Base-by-base conservation (phyloP, 2,329 filamentous ascomycete species). In the Penicillium sp. region DNA sequence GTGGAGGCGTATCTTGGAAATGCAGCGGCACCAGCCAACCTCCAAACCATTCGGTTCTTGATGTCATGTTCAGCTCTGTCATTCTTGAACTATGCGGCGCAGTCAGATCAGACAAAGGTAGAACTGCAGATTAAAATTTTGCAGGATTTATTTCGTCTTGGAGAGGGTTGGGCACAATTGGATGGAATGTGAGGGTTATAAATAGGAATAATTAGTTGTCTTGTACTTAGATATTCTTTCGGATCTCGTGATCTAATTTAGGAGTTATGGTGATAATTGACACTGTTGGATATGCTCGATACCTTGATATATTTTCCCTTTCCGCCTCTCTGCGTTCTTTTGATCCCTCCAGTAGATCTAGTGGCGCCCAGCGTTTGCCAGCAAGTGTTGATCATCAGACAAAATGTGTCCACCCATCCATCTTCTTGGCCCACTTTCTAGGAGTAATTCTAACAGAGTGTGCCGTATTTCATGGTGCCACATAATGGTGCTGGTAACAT, bases 31-130 rank as follows among this genome's bases (percentile, higher is more conserved):
- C 27, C 40, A 27, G 15, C 29, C 10, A 52, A 23, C 10, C 1
- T 33, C 2, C 38, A 23, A 23, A 45, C 33, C 6, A 15, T 52
- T 19, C 40, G 21, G 4, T 52, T 52, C 7, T 27, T 52, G 50
- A 52, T 45, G 38, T 52, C 29, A 35, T 52, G 50, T 45, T 52
- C 50, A 10, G 50, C 50, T 25, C 27, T 52, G 15, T 52, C 50
- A 19, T 52, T 52, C 19, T 35, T 52, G 19, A 52, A 45, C 15
- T 52, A 35, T 45, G 50, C 50, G 21, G 38, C 40, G 5, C 50
- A 45, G 13, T 52, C 50, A 15, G 38, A 52, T 15, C 38, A 35
- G 19, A 52, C 50, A 25, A 45, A 52, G 7, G 15, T 52, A 35
- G 21, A 35, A 12, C 40, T 33, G 40, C 50, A 52, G n/a, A 43